Base-by-base conservation (phyloP, 805 yeast species). In the Schwanniomyces sp. region DNA sequence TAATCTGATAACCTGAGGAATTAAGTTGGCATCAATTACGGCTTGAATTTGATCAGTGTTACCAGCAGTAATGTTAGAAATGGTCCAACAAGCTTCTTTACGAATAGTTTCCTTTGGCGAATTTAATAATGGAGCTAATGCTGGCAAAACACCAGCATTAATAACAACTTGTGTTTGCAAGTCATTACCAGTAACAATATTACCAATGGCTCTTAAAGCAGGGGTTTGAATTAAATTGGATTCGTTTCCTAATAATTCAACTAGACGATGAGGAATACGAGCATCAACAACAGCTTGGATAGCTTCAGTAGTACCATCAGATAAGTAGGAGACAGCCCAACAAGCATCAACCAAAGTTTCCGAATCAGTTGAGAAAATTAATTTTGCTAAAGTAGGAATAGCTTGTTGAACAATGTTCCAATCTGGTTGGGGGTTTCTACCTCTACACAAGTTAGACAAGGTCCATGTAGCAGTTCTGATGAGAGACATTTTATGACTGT, bases 401-500 rank as follows among this genome's bases (percentile, higher is more conserved):
- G 96, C 96, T 57, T 81, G 79, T 50, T 88, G 86, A 44, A 94
- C 96, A 47, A 86, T 74, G 47, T 75, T 71, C 99, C 99, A 94
- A 69, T 91, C 90, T 12, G 99, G 99, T 69, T 86, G 96, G 34
- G 99, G 98, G 64, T 82, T 82, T 73, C 89, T 90, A 58, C 99
- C 99, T 63, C 99, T 84, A 74, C 99, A 94, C 67, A 94, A 78
- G 72, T 94, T 94, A 50, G 96, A 88, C 63, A 94, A 78, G 30
- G 98, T 92, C 99, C 99, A 94, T 24, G 98, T 91, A 32, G 98
- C 97, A 46, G 97, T 94, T 74, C 98, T 83, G 54, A 91, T 84
- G 61, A 94, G 76, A n/a, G 96, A 80, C 77, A 89, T 88, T 66
- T 89, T 90, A 47, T 95, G 81, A 25, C 88, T 79, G 62, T 82